Conservation (phyloP, 2,329 filamentous ascomycete species). For the Diplodia seriata region DNA sequence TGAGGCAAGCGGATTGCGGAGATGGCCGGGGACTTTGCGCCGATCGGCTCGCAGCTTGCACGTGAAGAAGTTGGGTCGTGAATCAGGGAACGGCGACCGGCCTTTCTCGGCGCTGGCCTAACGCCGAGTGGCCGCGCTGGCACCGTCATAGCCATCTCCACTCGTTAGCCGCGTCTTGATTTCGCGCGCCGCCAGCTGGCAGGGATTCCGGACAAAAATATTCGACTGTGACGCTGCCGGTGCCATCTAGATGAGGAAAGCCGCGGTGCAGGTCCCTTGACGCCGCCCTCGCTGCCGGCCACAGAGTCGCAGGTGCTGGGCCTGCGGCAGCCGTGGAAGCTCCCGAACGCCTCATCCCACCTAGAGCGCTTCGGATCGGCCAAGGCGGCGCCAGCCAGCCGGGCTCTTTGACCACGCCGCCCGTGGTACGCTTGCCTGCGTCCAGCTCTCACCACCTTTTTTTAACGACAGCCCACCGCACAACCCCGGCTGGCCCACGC, state of each 20-base stretch:
- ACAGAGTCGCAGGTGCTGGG: neutral
- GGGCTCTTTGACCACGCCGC: conserved; percentile 26
- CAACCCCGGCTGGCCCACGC: conserved; percentile 22
- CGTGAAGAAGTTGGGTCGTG: conserved; percentile 7
- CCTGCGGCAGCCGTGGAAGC: conserved; percentile 4
- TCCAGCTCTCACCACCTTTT: conserved; percentile 30
- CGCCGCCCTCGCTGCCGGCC: neutral
- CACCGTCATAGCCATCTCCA: conserved; percentile 9
- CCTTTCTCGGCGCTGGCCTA: conserved; percentile 16
- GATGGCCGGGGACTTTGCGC: conserved; percentile 3
- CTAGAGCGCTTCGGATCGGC: conserved; percentile 6
- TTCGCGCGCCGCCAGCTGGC: conserved; percentile 11
- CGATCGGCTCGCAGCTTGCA: neutral
- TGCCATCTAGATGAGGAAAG: conserved; percentile 22
- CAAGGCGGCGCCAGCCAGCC: conserved; percentile 10
- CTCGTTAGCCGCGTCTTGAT: conserved; percentile 15
- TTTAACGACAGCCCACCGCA: conserved; percentile 25
- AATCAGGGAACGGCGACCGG: conserved; percentile 23
- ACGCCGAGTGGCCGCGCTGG: neutral
- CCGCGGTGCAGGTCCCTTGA: conserved; percentile 2
- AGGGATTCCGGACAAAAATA: conserved; percentile 18
- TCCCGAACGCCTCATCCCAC: neutral
- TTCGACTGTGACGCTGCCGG: conserved; percentile 15
- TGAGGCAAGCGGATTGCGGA: conserved; percentile 25
- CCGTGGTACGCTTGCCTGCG: conserved; percentile 26